These are phyloP conservation scores for Venturia effusa DNA, from an alignment of 2,329 filamentous ascomycete genomes.

Conservation along the genomic window DNA sequence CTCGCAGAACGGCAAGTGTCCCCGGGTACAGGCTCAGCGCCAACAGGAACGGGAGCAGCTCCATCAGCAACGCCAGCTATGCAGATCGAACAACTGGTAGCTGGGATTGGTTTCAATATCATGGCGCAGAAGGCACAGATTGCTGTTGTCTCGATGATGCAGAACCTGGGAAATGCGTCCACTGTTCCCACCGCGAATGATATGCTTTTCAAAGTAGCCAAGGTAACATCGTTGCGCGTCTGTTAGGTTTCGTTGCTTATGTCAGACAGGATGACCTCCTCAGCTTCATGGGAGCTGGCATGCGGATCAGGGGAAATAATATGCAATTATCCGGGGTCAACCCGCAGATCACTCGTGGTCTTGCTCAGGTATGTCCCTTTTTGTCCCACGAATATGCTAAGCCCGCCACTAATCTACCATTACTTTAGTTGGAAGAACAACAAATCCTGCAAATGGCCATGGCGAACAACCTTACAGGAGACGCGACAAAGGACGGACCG, in stretches of 20 bases:
- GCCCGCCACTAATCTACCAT: not conserved
- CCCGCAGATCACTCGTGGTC: conserved; percentile 8
- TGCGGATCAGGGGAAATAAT: conserved; percentile 7
- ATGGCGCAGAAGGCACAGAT: conserved; percentile 7
- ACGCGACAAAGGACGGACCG: conserved; percentile 1
- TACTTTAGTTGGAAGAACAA: not conserved
- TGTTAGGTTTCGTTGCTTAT: not conserved
- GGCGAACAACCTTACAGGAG: conserved; percentile 5
- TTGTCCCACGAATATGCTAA: not conserved
- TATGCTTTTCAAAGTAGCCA: not conserved
- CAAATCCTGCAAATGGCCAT: conserved; percentile 3
- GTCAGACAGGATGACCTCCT: not conserved
- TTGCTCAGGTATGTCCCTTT: not conserved
- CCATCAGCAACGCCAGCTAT: not conserved
- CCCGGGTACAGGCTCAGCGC: not conserved
- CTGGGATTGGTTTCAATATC: conserved; percentile 8
- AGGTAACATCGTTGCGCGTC: not conserved
- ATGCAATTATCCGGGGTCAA: conserved; percentile 7
- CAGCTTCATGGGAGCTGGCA: conserved; percentile 3
- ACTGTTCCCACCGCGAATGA: not conserved
- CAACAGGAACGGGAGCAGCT: not conserved
- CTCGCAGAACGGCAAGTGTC: not conserved
- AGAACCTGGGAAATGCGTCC: conserved; percentile 1
- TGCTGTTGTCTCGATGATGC: not conserved
- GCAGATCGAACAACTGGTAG: conserved; percentile 4